Evolutionary conservation across 2,329 filamentous ascomycete genomes (phyloP).

Genomic region (Septoria petroselini): DNA sequence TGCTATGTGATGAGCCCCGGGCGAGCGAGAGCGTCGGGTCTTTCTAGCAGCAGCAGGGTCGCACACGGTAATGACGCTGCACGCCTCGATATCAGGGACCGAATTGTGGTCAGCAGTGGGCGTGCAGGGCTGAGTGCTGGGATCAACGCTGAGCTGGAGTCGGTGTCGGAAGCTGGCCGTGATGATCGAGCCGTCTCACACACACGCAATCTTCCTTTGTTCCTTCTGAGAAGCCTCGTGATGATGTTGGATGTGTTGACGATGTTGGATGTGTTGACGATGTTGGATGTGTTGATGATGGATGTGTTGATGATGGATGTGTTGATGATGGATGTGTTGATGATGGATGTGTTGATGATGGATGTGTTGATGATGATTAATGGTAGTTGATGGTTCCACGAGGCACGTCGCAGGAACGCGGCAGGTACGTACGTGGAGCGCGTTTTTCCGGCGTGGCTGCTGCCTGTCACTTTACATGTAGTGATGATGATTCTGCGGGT

Average conservation of each 20-base stretch:
- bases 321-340: too few species aligned
- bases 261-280: too few species aligned
- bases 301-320: too few species aligned
- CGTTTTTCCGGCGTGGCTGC: too few species aligned
- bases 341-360: slow-evolving; percentile 4
- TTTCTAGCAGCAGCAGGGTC: slow-evolving; percentile 9
- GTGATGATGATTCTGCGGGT: neutral
- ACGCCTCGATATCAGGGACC: slow-evolving; percentile 23
- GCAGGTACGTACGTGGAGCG: neutral
- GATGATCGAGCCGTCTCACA: slow-evolving; percentile 8
- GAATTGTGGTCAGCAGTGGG: slow-evolving; percentile 10
- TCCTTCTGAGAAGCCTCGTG: too few species aligned
- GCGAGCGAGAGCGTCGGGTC: neutral
- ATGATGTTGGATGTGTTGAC: too few species aligned
- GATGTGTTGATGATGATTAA: neutral
- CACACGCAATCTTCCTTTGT: too few species aligned
- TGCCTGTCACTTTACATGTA: too few species aligned
- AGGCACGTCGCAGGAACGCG: neutral
- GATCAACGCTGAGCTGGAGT: slow-evolving; percentile 13
- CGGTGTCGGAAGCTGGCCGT: slow-evolving; percentile 4
- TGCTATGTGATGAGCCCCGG: neutral
- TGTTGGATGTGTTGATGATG: too few species aligned
- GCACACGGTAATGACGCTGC: slow-evolving; percentile 27
- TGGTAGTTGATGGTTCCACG: neutral
- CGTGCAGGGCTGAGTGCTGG: slow-evolving; percentile 13